These are phyloP conservation scores for Acacia pycnantha DNA, from an alignment of 331 rosid species.

Conservation along the genomic window DNA sequence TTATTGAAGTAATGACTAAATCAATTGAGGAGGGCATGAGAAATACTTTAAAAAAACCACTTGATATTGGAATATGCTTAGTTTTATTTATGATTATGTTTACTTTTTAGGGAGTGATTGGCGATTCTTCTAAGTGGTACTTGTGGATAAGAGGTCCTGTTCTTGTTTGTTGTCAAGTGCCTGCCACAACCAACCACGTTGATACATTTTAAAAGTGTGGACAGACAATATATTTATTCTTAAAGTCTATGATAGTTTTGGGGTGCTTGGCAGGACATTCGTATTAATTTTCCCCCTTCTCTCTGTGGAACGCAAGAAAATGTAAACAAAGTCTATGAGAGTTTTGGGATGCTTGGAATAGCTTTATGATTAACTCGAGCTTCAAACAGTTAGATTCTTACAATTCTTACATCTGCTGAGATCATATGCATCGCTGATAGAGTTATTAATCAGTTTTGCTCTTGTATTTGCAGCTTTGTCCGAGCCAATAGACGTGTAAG, in stretches of 20 bases:
- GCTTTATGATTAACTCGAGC: not conserved
- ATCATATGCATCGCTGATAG: not conserved
- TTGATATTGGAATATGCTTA: not conserved
- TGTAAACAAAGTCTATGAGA: too few species aligned
- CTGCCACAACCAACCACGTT: not conserved
- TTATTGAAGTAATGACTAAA: not conserved
- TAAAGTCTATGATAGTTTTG: not conserved
- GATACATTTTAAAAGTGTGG: not conserved
- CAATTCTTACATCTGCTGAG: not conserved
- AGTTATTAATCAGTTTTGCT: conserved; percentile 11
- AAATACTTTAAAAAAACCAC: not conserved
- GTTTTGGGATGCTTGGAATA: not conserved
- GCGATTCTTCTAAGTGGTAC: not conserved
- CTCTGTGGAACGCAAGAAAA: not conserved
- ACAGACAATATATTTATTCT: not conserved
- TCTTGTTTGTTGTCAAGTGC: not conserved
- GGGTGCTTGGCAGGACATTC: not conserved
- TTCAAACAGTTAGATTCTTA: not conserved
- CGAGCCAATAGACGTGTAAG: conserved; percentile 94
- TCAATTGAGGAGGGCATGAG: not conserved
- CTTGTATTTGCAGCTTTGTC: conserved; percentile 53
- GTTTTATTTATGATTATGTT: not conserved
- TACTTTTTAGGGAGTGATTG: not conserved
- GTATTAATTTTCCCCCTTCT: not conserved
- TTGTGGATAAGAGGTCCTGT: not conserved